Base-by-base conservation (phyloP, 2,329 filamentous ascomycete species). In the Fusarium austroafricanum region DNA sequence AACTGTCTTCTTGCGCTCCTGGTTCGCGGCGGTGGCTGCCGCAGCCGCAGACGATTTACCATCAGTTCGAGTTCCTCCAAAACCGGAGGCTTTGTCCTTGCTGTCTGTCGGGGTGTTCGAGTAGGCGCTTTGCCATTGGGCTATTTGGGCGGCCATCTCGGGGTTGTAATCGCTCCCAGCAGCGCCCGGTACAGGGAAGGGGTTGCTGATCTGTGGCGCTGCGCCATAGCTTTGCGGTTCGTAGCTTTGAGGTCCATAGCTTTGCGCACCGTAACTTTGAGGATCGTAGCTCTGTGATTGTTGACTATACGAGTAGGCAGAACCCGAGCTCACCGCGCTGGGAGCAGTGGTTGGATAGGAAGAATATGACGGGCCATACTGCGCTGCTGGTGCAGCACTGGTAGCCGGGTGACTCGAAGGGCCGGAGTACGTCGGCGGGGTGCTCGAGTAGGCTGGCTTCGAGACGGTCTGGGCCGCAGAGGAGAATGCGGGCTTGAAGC, bases 101-200 rank as follows among this genome's bases (percentile, higher is more conserved):
- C 75, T 75, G n/a, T 78, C 70, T 35, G 77, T 75, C 12, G 84
- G 82, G 49, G 91, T 89, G 71, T 84, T 86, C 67, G 89, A 87
- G 79, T 97, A 97, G 26, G 94, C 93, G 79, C 91, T 95, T 79
- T 97, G 94, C 93, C 95, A 97, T 79, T 97, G 92, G 47, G 94
- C 94, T 65, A 97, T 94, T 78, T 96, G 93, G 29, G 93, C 93
- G 59, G 96, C 93, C 83, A 93, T 91, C 71, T 97, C 93, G 5
- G 93, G 89, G 73, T 97, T 86, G 75, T 84, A 87, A 67, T 84
- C 83, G 40, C 29, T 35, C 9, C 42, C 54, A 17, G 73, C 77
- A 68, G 75, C 77, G 63, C 83, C 84, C 21, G 91, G 90, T 15
- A 86, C 84, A 12, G 90, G 90, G 76, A 97, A 97, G 0, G 94